Evolutionary conservation across 2,329 filamentous ascomycete species (phyloP).

Genomic region (Dactylonectria macrodidyma): DNA sequence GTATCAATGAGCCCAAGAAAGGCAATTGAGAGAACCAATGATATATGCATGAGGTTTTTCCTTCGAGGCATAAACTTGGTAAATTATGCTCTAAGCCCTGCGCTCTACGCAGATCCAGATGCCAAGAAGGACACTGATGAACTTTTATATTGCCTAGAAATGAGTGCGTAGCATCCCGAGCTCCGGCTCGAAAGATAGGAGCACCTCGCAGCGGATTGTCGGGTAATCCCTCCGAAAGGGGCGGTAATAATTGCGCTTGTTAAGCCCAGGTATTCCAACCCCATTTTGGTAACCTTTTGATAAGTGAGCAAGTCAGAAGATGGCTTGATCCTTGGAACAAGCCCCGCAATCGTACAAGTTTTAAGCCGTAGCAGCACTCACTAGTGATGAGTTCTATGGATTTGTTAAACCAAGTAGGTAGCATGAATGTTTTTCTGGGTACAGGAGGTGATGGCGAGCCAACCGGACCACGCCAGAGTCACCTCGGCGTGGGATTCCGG

Average conservation of each 20-base stretch:
- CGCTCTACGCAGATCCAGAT: not conserved
- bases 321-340: constrained; percentile 1
- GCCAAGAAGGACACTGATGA: not conserved
- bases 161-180: not conserved
- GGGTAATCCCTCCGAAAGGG: constrained; percentile 1
- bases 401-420: not conserved
- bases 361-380: not conserved
- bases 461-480: not conserved
- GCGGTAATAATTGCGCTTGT: constrained; percentile 5
- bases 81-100: not conserved
- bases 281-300: not conserved
- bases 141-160: constrained; percentile 3
- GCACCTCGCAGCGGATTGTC: not conserved
- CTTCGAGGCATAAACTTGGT: not conserved
- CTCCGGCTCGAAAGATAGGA: not conserved
- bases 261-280: not conserved
- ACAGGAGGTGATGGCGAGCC: not conserved
- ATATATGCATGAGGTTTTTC: not conserved
- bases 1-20: constrained; percentile 3
- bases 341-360: not conserved
- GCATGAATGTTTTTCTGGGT: not conserved
- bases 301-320: not conserved
- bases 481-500: constrained; percentile 3
- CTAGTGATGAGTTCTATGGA: not conserved
- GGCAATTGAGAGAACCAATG: not conserved